Base-by-base conservation (phyloP, 139 green algal species). In the Chlamydomonas schloesseri region DNA sequence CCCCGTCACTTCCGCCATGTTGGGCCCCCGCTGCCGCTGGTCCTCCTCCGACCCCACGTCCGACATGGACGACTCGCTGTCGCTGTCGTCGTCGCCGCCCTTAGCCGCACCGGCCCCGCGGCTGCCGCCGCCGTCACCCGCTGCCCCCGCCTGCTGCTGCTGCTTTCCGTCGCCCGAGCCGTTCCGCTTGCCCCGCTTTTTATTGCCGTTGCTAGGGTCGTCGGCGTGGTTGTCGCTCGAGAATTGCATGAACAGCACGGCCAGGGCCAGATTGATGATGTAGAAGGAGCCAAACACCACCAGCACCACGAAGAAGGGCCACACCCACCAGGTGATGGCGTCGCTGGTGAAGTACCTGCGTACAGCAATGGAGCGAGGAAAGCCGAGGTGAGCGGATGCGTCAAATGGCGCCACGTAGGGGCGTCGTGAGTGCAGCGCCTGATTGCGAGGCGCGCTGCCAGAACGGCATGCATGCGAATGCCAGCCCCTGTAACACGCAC, bases 281-380 rank as follows among this genome's bases (percentile, higher is more conserved):
- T 97, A 96, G 78, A 96, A 96, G 57, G 89, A 88, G 31, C 95
- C 93, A 50, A 97, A 87, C 21, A 97, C 85, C n/a, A 96, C 94
- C 33, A 98, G 87, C 42, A 89, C 67, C 9, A 97, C 74, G 69
- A 95, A 97, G 79, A 97, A 97, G n/a, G 93, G 68, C 90, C 95
- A 91, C 68, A 88, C 85, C 80, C 87, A 73, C 78, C 78, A 84
- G 28, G 64, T 64, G 26, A 84, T 18, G 3, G 64, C 42, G 47
- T 84, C 78, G 24, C 28, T 31, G 24, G 76, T 83, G 37, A 64
- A 62, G 76, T 83, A 87, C 14, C 17, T 33, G 65, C n/a, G n/a
- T 8, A 36, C 18, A 24, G 5, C n/a, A n/a, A n/a, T n/a, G n/a
- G 42, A 50, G 42, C 6, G 6, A 50, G 8, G 42, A 5, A 50